Base-by-base conservation (phyloP, 2,329 filamentous ascomycete species). In the Ambrosiella cleistominuta region DNA sequence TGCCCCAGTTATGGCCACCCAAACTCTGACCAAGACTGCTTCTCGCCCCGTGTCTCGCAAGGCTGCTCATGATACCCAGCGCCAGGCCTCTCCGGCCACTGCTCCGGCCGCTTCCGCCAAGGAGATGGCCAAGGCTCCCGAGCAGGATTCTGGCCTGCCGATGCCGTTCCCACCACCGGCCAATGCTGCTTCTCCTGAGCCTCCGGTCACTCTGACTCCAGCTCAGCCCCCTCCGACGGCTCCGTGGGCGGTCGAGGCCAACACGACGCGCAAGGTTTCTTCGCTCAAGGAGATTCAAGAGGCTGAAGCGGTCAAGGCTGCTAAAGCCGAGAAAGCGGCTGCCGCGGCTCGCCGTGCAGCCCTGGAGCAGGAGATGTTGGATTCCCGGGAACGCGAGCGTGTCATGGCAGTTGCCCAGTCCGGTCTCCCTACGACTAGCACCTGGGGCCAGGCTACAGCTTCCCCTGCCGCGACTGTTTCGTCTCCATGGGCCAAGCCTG, bases 271-370 rank as follows among this genome's bases (percentile, higher is more conserved):
- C 45, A 94, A 87, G 69, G 90, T 89, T 0, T 93, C 91, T 1
- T 96, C 90, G 61, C 74, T 98, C 62, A 95, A 89, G 71, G 90
- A 98, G 67, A 98, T 98, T 27, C 93, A 98, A 69, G 91, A 95
- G 69, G 85, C 88, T 3, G 93, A 98, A 69, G 91, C 91, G 40
- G 88, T 86, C 66, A 94, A 93, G 68, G 90, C 90, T 9, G 91
- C 91, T 56, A 87, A 94, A 70, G 83, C 81, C 11, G 91, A 97
- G 66, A 88, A 93, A 66, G 73, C 82, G 57, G 88, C 87, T 13
- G 82, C 83, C 40, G 85, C 87, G 47, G 79, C 85, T 61, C 85
- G 90, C 64, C 87, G 86, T 64, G 83, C 83, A 53, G 77, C 82
- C 13, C 79, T 88, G 8, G 89, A 97, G 70, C 87, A 88, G 67